Evolutionary conservation across 257 asterid genomes (phyloP).

Genomic region (Nicotiana attenuata): DNA sequence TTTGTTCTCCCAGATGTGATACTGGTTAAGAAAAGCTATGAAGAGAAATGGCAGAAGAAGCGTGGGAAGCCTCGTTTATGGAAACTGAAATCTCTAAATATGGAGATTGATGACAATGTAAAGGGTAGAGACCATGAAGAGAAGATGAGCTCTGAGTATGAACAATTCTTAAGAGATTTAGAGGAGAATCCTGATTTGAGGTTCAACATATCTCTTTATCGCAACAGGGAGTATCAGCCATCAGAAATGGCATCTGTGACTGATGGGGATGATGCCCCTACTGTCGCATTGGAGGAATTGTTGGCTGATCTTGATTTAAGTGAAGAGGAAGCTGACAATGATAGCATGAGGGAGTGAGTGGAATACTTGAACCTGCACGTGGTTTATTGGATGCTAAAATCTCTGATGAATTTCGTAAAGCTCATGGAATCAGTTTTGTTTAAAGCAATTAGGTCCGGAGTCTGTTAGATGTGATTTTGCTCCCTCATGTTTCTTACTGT

Average conservation of each 20-base stretch:
- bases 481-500: neutral
- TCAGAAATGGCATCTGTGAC: conserved; percentile 40
- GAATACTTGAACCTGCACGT: neutral
- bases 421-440: neutral
- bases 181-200: conserved; percentile 28
- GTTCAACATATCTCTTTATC: conserved; percentile 37
- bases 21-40: conserved; percentile 16
- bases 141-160: conserved; percentile 42
- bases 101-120: conserved; percentile 35
- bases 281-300: conserved; percentile 9
- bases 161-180: conserved; percentile 48
- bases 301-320: conserved; percentile 12
- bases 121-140: conserved; percentile 36
- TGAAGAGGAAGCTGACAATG: neutral
- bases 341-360: conserved; percentile 1
- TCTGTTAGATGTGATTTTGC: neutral
- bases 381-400: neutral
- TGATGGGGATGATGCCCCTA: conserved; percentile 12
- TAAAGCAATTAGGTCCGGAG: neutral
- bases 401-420: conserved; percentile 1
- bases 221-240: conserved; percentile 45
- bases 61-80: conserved; percentile 30
- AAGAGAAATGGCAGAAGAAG: conserved; percentile 27
- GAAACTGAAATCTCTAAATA: conserved; percentile 44
- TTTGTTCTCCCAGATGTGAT: conserved; percentile 37